Conservation (phyloP, 1,284 basidiomycete genomes). For the Sporisorium exsertum region DNA sequence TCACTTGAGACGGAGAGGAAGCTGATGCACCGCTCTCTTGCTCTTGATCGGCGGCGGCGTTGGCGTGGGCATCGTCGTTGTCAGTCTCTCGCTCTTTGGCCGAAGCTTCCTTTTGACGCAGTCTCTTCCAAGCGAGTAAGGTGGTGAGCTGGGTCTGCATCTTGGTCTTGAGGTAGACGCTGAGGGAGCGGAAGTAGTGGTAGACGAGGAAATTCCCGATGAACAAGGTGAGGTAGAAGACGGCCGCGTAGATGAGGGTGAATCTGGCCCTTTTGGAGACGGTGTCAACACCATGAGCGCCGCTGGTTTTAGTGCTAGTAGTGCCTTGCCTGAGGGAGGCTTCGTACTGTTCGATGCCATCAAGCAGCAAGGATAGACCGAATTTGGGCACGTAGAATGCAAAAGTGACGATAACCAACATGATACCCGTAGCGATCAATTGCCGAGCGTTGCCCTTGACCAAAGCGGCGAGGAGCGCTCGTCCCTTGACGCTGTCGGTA, state of each 20-base stretch:
- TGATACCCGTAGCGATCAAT: not conserved
- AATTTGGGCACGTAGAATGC: constrained; percentile 39
- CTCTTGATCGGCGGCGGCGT: not conserved
- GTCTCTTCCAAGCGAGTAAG: constrained; percentile 36
- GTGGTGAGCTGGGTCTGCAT: constrained; percentile 36
- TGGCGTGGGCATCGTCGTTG: not conserved
- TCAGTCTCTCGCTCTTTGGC: not conserved
- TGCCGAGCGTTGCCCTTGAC: constrained; percentile 21
- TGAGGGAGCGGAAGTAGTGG: constrained; percentile 28
- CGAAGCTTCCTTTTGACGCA: constrained; percentile 42
- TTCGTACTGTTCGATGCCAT: constrained; percentile 30
- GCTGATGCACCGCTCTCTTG: not conserved
- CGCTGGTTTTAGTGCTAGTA: not conserved
- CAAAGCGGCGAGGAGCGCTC: constrained; percentile 17
- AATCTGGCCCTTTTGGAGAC: constrained; percentile 21
- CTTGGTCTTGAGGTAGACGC: constrained; percentile 16
- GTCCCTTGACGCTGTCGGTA: constrained; percentile 9
- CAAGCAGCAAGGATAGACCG: constrained; percentile 22
- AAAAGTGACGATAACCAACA: constrained; percentile 30
- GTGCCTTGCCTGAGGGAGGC: not conserved
- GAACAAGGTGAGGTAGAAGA: constrained; percentile 29
- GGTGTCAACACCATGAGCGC: not conserved
- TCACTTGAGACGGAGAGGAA: constrained; percentile 29
- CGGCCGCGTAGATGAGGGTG: constrained; percentile 34
- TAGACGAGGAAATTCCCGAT: constrained; percentile 24